Evolutionary conservation across 179 eudicot genomes (phyloP).

Genomic region (Gypsophila paniculata): DNA sequence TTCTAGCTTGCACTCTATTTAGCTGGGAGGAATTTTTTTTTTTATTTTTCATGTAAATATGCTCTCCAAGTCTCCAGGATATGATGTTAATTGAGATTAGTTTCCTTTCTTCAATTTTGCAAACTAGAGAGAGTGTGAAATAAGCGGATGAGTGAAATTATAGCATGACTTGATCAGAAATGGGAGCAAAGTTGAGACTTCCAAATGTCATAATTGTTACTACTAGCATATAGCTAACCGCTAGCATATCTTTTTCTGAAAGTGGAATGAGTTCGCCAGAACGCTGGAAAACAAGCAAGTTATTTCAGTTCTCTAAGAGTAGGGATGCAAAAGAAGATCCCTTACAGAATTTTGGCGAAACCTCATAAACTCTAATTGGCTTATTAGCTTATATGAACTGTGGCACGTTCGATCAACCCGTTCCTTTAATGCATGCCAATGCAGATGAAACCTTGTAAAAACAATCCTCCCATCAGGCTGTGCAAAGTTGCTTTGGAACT

Average conservation of each 20-base stretch:
- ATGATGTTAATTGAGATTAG: neutral
- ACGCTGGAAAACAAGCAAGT: too few species aligned
- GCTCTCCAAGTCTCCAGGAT: neutral
- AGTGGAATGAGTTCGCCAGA: neutral
- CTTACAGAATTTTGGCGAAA: neutral
- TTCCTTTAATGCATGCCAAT: neutral
- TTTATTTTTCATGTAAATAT: neutral
- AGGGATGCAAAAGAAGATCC: neutral
- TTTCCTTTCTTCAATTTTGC: neutral
- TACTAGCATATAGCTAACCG: neutral
- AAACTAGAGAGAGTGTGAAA: neutral
- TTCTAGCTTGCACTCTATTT: neutral
- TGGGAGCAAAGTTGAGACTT: neutral
- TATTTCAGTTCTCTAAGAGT: neutral
- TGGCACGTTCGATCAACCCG: neutral
- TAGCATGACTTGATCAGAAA: neutral
- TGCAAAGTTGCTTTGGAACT: slow-evolving; percentile 11
- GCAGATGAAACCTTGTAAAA: neutral
- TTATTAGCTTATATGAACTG: neutral
- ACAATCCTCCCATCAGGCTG: neutral
- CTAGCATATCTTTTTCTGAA: neutral
- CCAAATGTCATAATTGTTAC: neutral
- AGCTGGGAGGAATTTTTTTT: neutral
- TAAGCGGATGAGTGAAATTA: neutral
- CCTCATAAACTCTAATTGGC: neutral